Evolutionary conservation across 2,329 filamentous ascomycete species (phyloP).

Genomic region (Fusarium albidum): DNA sequence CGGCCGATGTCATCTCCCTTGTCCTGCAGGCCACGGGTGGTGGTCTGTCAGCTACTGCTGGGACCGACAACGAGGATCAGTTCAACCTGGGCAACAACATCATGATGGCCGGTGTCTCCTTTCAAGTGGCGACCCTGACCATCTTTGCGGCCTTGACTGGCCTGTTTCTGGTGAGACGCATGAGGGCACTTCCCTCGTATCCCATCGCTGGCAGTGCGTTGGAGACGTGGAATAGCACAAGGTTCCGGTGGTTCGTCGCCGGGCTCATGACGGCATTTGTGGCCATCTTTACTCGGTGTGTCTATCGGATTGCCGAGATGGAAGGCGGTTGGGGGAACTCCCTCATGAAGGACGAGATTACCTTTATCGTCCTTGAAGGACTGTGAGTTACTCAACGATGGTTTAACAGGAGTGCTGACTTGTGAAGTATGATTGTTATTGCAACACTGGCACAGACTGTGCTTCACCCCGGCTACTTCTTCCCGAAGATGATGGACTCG

Average conservation of each 20-base stretch:
- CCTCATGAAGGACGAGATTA: conserved; percentile 60
- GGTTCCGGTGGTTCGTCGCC: too few relatives aligned
- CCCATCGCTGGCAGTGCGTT: too few relatives aligned
- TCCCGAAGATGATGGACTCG: too few relatives aligned
- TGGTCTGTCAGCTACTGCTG: conserved; percentile 55
- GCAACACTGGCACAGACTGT: background rate
- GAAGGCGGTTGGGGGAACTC: conserved; percentile 66
- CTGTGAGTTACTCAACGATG: background rate
- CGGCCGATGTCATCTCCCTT: conserved; percentile 67
- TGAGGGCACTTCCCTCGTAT: too few relatives aligned
- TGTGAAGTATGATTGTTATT: conserved; percentile 3
- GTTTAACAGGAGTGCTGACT: background rate
- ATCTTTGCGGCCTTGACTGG: too few relatives aligned
- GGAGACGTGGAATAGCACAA: too few relatives aligned
- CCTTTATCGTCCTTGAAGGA: conserved; percentile 65
- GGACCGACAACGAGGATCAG: conserved; percentile 43
- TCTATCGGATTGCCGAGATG: conserved; percentile 71
- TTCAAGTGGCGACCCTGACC: too few relatives aligned
- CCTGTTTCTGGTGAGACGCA: too few relatives aligned
- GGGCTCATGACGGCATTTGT: conserved; percentile 46
- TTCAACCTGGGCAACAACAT: conserved; percentile 61
- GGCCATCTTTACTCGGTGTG: conserved; percentile 65
- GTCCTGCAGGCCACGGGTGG: conserved; percentile 66
- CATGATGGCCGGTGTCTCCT: conserved; percentile 68
- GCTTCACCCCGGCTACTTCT: conserved; percentile 1